Evolutionary conservation across 768 basidiomycete genomes (phyloP), one percentile per base, ranked within the genome.

Genomic region (Lentinula sp.): DNA sequence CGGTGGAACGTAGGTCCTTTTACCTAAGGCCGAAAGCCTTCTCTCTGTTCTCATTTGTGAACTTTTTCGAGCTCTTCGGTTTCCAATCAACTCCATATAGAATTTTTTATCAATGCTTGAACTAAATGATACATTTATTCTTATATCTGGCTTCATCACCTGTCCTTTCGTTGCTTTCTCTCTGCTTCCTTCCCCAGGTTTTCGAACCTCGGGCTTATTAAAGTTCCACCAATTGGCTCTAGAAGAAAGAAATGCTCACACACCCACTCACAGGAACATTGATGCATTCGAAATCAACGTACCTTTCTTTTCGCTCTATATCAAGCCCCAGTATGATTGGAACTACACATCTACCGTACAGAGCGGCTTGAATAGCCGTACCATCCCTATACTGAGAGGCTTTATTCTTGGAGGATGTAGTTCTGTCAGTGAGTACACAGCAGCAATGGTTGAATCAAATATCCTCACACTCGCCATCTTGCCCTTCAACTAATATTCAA

Each of bases 261-360:
- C 20, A 50, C 20, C 20, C 49, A 12, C 20, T 7, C 12, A 23
- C 45, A 57, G 46, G 8, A 46, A 62, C 35, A 48, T 52, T 23
- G 45, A 57, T 54, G 52, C 28, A 12, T 32, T 61, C 13, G 42
- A 52, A 28, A 52, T 43, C n/a, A 37, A 61, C 4, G 52, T 61
- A 8, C 60, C 60, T 3, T 54, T 23, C 39, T 61, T 56, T 43
- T 10, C 39, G 39, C 37, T 23, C 23, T 28, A 39, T 4, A 15
- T 33, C 20, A 18, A 37, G 32, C 12, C 41, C 23, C 55, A 56
- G 15, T 43, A 56, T 43, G 66, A 70, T 53, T 73, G 72, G 73
- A 74, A 74, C 58, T 71, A 64, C 59, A 71, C 71, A 6, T 71
- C 73, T 1, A 68, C 62, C 16, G 63, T 69, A 5, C 74, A 76